These are phyloP conservation scores for Colletotrichum lini DNA, from an alignment of 2,329 filamentous ascomycete species.

Conservation along the genomic window DNA sequence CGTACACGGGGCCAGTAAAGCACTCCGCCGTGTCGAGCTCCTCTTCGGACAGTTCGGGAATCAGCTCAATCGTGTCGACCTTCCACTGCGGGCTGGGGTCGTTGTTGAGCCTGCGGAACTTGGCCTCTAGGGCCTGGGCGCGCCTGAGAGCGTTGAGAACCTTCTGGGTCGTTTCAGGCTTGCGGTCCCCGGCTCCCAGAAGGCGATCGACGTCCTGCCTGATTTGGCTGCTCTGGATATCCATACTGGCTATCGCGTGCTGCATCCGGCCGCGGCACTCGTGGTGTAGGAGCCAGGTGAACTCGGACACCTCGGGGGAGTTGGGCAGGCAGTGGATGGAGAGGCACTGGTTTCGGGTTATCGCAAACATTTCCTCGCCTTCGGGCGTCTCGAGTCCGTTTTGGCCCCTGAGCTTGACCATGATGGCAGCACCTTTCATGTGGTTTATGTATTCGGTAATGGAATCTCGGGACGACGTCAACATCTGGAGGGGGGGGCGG, in stretches of 20 bases:
- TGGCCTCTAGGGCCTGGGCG: slow-evolving; percentile 37
- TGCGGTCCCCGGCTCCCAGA: slow-evolving; percentile 30
- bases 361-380: slow-evolving; percentile 45
- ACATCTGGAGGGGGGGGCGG: too few species aligned
- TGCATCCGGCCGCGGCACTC: slow-evolving; percentile 42
- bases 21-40: slow-evolving; percentile 33
- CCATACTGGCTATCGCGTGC: slow-evolving; percentile 43
- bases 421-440: slow-evolving; percentile 45
- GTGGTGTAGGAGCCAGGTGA: slow-evolving; percentile 44
- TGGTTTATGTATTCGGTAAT: slow-evolving; percentile 44
- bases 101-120: slow-evolving; percentile 41
- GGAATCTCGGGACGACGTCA: slow-evolving; percentile 41
- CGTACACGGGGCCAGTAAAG: slow-evolving; percentile 42
- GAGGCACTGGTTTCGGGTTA: slow-evolving; percentile 44
- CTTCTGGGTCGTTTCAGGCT: slow-evolving; percentile 39
- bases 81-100: slow-evolving; percentile 41
- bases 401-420: slow-evolving; percentile 44
- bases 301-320: slow-evolving; percentile 41
- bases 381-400: slow-evolving; percentile 42
- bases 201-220: slow-evolving; percentile 43
- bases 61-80: slow-evolving; percentile 37
- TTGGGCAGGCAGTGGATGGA: slow-evolving; percentile 44
- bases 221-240: slow-evolving; percentile 44
- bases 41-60: slow-evolving; percentile 33
- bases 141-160: slow-evolving; percentile 38